Evolutionary conservation across 495 filamentous ascomycete genomes (phyloP).

Genomic region (Oleoguttula mirabilis): DNA sequence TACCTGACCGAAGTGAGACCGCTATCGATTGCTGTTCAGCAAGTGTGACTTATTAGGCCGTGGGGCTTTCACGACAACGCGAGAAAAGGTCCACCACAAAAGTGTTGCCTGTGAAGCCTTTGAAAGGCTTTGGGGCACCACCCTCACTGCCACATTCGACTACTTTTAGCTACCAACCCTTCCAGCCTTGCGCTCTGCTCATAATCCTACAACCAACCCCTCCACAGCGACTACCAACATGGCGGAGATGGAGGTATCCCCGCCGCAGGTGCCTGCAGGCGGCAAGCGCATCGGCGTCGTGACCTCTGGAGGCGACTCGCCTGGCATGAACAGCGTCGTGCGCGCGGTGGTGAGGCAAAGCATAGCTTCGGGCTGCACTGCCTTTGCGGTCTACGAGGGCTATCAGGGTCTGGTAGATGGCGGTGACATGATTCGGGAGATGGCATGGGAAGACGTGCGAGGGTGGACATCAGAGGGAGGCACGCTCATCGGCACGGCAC

Average conservation of each 20-base stretch:
- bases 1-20: no score
- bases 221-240: no score
- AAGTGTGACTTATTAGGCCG: no score
- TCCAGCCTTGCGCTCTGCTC: no score
- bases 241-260: conserved; percentile 11
- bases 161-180: no score
- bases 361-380: conserved; percentile 73
- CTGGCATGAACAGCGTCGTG: conserved; percentile 94
- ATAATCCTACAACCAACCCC: no score
- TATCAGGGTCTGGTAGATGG: conserved; percentile 92
- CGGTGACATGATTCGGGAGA: conserved; percentile 71
- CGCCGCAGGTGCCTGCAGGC: conserved; percentile 8
- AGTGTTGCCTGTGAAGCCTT: no score
- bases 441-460: conserved; percentile 89
- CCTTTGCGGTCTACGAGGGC: conserved; percentile 85
- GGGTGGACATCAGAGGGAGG: conserved; percentile 91
- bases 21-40: no score
- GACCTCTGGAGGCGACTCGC: conserved; percentile 94
- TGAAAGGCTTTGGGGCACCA: no score
- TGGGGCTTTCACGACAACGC: no score
- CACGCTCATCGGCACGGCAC: conserved; percentile 90
- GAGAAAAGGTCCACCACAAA: no score
- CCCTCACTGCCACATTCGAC: no score
- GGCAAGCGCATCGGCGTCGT: conserved; percentile 85
- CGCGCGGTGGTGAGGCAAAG: conserved; percentile 89